Evolutionary conservation across 2,329 filamentous ascomycete genomes (phyloP).

Genomic region (Ceratocystis albifundus): DNA sequence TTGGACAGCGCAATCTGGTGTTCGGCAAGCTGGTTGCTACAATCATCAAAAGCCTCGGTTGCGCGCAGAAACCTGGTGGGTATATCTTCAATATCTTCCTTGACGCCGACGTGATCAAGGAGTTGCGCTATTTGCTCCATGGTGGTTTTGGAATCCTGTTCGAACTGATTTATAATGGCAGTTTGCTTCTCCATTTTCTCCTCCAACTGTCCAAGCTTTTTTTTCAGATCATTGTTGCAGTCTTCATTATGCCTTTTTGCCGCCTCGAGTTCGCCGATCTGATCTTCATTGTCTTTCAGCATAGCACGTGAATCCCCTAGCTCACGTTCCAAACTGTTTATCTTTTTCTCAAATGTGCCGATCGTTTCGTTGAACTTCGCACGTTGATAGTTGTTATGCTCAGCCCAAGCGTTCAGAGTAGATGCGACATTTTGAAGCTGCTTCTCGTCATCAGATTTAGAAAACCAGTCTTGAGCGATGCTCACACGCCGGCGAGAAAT

Average conservation of each 20-base stretch:
- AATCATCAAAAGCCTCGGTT: constrained; percentile 4
- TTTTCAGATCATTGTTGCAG: constrained; percentile 1
- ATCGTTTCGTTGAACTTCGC: constrained; percentile 16
- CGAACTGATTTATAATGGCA: not conserved
- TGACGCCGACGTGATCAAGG: constrained; percentile 3
- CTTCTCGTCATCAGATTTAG: constrained; percentile 17
- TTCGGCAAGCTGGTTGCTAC: constrained; percentile 3
- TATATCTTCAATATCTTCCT: not conserved
- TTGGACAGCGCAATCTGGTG: constrained; percentile 6
- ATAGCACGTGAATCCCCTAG: constrained; percentile 6
- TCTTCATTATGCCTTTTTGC: constrained; percentile 12
- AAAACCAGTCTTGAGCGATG: constrained; percentile 16
- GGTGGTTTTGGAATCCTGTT: not conserved
- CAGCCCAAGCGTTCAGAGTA: constrained; percentile 21
- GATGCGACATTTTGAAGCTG: constrained; percentile 21
- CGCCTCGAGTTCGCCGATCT: constrained; percentile 15
- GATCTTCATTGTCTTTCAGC: constrained; percentile 7
- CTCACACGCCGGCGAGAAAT: constrained; percentile 21
- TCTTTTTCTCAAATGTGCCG: constrained; percentile 19
- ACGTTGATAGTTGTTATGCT: constrained; percentile 19
- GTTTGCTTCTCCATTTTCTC: not conserved
- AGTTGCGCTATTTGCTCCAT: not conserved
- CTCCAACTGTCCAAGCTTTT: constrained; percentile 12
- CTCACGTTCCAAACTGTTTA: constrained; percentile 11
- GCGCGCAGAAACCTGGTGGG: not conserved